Percentiles rank a stretch among this genome's conserved stretches.
Evolutionary conservation across 768 basidiomycete genomes (phyloP).

Genomic region (Boletales sp.): DNA sequence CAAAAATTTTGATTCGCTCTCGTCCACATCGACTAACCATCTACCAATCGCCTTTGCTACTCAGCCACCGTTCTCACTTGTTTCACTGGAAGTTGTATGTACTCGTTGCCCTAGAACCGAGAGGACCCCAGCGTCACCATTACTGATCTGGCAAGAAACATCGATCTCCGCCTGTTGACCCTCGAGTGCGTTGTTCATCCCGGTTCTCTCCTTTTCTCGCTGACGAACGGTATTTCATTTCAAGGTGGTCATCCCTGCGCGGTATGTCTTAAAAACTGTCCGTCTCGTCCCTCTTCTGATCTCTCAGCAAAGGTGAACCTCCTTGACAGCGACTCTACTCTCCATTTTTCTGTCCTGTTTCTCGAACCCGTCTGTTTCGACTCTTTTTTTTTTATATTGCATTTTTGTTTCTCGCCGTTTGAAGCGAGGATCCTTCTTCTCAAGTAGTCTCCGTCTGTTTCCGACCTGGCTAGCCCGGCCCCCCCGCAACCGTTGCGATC

Average conservation of each 20-base stretch:
- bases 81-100: constrained; percentile 12
- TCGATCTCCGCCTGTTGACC: constrained; percentile 80
- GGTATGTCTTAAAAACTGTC: constrained; percentile 42
- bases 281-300: constrained; percentile 12
- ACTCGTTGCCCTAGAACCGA: no score
- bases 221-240: neutral
- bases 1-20: constrained; percentile 17
- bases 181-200: constrained; percentile 53
- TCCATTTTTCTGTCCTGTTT: constrained; percentile 8
- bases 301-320: constrained; percentile 61
- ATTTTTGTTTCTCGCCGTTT: constrained; percentile 60
- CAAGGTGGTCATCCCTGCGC: constrained; percentile 77
- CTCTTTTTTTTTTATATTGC: constrained; percentile 30
- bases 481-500: constrained; percentile 69
- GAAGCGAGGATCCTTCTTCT: constrained; percentile 68
- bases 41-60: constrained; percentile 25
- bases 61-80: constrained; percentile 10
- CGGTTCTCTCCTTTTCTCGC: constrained; percentile 14
- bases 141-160: constrained; percentile 75
- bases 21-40: neutral
- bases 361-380: constrained; percentile 2
- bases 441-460: constrained; percentile 43
- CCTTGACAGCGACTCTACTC: constrained; percentile 50
- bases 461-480: constrained; percentile 62
- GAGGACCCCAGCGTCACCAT: constrained; percentile 46